Evolutionary conservation across 352 stramenopile species (phyloP).

Genomic region (Pythium insidiosum): DNA sequence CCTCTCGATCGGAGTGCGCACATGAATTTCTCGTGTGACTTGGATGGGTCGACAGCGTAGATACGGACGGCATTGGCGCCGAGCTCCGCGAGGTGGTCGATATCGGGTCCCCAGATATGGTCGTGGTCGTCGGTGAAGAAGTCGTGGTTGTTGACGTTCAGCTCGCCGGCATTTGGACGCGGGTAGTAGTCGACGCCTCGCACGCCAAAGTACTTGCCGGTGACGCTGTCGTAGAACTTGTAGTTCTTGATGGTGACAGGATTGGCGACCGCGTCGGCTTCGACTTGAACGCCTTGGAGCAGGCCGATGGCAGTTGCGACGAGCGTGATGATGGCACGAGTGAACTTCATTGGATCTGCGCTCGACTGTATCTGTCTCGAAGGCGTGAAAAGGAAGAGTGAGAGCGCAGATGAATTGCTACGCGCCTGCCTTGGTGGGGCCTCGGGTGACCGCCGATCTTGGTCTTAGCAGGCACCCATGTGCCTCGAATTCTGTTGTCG

Average conservation of each 20-base stretch:
- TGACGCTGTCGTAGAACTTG: slow-evolving; percentile 77
- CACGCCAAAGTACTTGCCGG: slow-evolving; percentile 55
- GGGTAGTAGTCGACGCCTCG: slow-evolving; percentile 86
- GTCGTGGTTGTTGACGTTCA: slow-evolving; percentile 70
- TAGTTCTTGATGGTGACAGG: slow-evolving; percentile 51
- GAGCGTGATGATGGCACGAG: too few species aligned
- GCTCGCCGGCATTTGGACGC: slow-evolving; percentile 63
- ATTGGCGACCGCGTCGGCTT: slow-evolving; percentile 42
- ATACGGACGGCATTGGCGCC: slow-evolving; percentile 75
- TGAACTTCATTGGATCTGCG: too few species aligned
- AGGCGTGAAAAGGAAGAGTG: too few species aligned
- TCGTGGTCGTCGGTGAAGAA: slow-evolving; percentile 79
- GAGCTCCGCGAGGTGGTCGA: slow-evolving; percentile 45
- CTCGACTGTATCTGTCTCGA: too few species aligned
- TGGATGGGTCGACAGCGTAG: slow-evolving; percentile 76
- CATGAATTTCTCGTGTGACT: slow-evolving; percentile 86
- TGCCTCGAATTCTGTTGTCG: too few species aligned
- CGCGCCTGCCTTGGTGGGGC: too few species aligned
- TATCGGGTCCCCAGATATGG: slow-evolving; percentile 57
- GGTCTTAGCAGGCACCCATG: too few species aligned
- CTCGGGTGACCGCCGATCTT: too few species aligned
- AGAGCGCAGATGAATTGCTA: too few species aligned
- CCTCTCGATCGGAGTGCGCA: slow-evolving; percentile 57
- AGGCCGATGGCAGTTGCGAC: background rate
- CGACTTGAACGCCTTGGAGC: background rate